Evolutionary conservation across 2,329 filamentous ascomycete genomes (phyloP).

Genomic region (Arthroderma sp.): DNA sequence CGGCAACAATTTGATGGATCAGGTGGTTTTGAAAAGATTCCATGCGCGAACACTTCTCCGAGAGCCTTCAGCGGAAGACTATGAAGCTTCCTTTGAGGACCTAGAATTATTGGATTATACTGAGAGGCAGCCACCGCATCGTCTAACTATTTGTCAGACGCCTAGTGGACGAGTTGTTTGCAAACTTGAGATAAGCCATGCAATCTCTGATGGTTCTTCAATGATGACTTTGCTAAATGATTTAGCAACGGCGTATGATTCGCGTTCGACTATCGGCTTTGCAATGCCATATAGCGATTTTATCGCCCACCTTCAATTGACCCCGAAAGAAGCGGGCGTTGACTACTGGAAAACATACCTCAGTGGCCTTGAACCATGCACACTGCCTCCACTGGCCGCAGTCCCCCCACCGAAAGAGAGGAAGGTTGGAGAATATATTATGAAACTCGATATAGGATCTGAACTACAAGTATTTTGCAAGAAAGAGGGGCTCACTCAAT

Average conservation of each 20-base stretch:
- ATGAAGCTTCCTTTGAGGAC: slow-evolving; percentile 19
- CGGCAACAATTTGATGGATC: slow-evolving; percentile 27
- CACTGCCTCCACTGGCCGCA: slow-evolving; percentile 17
- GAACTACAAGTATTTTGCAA: slow-evolving; percentile 13
- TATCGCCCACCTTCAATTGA: slow-evolving; percentile 24
- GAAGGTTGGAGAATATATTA: slow-evolving; percentile 7
- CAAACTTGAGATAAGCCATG: slow-evolving; percentile 30
- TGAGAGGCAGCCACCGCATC: slow-evolving; percentile 24
- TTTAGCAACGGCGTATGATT: slow-evolving; percentile 24
- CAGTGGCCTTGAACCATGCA: slow-evolving; percentile 23
- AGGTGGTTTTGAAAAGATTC: slow-evolving; percentile 25
- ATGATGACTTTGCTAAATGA: slow-evolving; percentile 25
- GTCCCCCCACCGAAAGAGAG: slow-evolving; percentile 5
- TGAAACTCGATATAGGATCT: slow-evolving; percentile 10
- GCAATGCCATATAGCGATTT: slow-evolving; percentile 29
- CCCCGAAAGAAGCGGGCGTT: slow-evolving; percentile 20
- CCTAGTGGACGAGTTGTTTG: slow-evolving; percentile 22
- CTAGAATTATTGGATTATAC: slow-evolving; percentile 21
- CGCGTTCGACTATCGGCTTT: slow-evolving; percentile 18
- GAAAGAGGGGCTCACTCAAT: slow-evolving; percentile 14
- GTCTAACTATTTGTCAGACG: slow-evolving; percentile 26
- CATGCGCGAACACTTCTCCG: slow-evolving; percentile 20
- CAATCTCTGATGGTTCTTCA: slow-evolving; percentile 28
- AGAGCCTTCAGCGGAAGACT: slow-evolving; percentile 20
- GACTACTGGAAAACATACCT: slow-evolving; percentile 28